A percentile compares a stretch with the other conserved stretches of the same genome.
Conservation (phyloP, 331 rosid species). For the Dryas integrifolia region DNA sequence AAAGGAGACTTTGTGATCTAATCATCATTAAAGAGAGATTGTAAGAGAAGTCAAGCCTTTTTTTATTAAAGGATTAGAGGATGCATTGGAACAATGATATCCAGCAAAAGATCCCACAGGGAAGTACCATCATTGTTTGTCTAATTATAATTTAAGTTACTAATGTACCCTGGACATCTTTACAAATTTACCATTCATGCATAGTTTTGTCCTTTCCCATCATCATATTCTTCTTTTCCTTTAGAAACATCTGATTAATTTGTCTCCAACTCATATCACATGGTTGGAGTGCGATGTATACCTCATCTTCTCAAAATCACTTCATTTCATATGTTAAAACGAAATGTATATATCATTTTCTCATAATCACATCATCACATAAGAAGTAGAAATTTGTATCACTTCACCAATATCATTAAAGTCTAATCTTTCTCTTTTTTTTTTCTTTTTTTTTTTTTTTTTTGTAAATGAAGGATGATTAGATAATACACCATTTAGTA, state of each 20-base stretch:
- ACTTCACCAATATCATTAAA: neutral
- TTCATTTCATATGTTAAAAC: no score
- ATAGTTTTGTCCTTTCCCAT: neutral
- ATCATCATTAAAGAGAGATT: neutral
- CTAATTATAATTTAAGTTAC: neutral
- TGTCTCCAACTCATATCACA: neutral
- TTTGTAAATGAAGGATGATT: no score
- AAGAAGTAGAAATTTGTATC: no score
- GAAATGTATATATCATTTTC: no score
- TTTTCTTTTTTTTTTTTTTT: no score
- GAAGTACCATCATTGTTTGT: constrained; percentile 11
- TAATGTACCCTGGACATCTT: neutral
- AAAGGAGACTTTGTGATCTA: constrained; percentile 17
- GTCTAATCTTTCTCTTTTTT: no score
- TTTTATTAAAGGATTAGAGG: neutral
- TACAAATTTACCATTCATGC: neutral
- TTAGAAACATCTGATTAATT: neutral
- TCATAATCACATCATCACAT: no score
- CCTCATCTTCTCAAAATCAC: no score
- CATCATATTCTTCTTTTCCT: neutral
- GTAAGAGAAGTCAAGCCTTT: constrained; percentile 2
- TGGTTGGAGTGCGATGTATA: no score
- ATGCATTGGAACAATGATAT: constrained; percentile 17
- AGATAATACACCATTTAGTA: neutral
- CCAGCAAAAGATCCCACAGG: constrained; percentile 15